These are phyloP conservation scores for Fusarium brevicatenulatum DNA, from an alignment of 2,329 filamentous ascomycete species.

Conservation along the genomic window DNA sequence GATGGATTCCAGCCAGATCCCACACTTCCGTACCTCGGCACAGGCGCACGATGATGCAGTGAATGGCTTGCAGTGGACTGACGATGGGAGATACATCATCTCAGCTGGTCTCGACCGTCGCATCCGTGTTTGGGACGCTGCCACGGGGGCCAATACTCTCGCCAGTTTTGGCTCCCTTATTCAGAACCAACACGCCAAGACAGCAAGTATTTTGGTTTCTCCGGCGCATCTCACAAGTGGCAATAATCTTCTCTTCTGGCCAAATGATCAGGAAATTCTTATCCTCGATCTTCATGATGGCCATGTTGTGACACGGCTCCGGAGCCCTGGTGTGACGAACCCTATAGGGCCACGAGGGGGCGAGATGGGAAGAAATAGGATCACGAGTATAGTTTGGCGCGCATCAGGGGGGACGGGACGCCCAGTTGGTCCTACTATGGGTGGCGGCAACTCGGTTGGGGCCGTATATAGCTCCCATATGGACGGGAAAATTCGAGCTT, in stretches of 20 bases:
- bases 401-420: slow-evolving; percentile 68
- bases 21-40: slow-evolving; percentile 60
- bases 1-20: slow-evolving; percentile 44
- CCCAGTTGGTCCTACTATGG: slow-evolving; percentile 69
- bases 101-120: slow-evolving; percentile 85
- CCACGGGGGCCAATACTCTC: slow-evolving; percentile 84
- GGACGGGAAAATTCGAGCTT: slow-evolving; percentile 84
- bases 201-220: slow-evolving; percentile 69
- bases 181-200: slow-evolving; percentile 75
- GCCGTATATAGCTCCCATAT: slow-evolving; percentile 82
- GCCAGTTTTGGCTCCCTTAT: slow-evolving; percentile 87
- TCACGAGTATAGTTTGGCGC: slow-evolving; percentile 81
- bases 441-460: slow-evolving; percentile 62
- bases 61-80: slow-evolving; percentile 86
- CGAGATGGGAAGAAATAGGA: slow-evolving; percentile 70
- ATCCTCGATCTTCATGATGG: slow-evolving; percentile 84
- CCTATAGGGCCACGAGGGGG: slow-evolving; percentile 54
- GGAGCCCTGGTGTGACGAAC: slow-evolving; percentile 67
- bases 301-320: slow-evolving; percentile 74
- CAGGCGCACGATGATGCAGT: slow-evolving; percentile 83
- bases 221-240: slow-evolving; percentile 67
- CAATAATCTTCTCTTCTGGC: slow-evolving; percentile 79
- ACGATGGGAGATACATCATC: slow-evolving; percentile 79
- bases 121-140: slow-evolving; percentile 87
- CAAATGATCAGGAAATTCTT: slow-evolving; percentile 83